Evolutionary conservation across 768 basidiomycete species (phyloP).

Genomic region (Trichaptum fuscoviolaceum): DNA sequence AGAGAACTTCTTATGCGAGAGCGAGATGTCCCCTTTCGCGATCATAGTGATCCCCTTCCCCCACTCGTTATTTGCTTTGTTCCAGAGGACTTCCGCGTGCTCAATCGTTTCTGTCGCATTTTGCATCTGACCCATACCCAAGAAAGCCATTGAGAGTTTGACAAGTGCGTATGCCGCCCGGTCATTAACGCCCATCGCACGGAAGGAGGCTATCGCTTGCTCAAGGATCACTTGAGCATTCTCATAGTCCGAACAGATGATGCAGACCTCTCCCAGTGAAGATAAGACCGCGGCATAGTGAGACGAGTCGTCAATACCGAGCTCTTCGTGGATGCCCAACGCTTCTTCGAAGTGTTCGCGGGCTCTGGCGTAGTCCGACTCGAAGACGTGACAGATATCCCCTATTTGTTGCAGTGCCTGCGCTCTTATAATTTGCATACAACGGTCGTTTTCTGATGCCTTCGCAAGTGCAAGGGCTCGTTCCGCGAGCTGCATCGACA

Average conservation of each 20-base stretch:
- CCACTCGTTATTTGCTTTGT: neutral
- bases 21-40: neutral
- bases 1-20: neutral
- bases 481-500: neutral
- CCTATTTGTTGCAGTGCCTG: neutral
- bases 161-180: neutral
- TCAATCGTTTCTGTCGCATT: neutral
- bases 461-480: neutral
- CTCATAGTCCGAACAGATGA: neutral
- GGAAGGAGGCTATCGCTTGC: neutral
- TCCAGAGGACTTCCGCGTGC: neutral
- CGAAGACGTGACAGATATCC: neutral
- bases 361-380: neutral
- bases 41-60: neutral
- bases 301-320: neutral
- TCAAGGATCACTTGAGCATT: neutral
- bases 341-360: neutral
- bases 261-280: neutral
- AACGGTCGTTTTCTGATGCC: neutral
- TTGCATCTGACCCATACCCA: neutral
- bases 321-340: neutral
- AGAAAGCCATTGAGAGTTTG: neutral
- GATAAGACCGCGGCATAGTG: neutral
- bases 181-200: neutral
- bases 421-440: neutral